A percentile compares a stretch with the other conserved stretches of the same genome.
phyloP scores from a whole-genome alignment of 306 rosid genomes.

The Pterocarpus santalinus region DNA sequence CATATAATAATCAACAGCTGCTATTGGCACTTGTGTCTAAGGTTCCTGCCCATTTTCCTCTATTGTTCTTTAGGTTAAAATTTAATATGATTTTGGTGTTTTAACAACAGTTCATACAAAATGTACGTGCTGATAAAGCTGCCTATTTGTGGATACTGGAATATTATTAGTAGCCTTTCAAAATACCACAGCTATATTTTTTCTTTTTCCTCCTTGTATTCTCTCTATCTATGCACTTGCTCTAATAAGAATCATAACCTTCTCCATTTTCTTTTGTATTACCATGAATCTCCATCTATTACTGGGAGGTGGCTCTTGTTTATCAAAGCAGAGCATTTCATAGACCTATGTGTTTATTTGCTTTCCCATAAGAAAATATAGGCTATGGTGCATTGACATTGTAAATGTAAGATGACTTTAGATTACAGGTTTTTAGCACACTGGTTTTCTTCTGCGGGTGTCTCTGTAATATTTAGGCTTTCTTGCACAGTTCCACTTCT shows the following conservation, averaged over 20 bases:
- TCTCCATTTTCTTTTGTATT: background rate
- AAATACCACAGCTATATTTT: constrained; percentile 37
- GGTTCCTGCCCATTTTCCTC: constrained; percentile 34
- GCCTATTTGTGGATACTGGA: constrained; percentile 61
- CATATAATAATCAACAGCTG: constrained; percentile 42
- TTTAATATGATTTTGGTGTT: constrained; percentile 49
- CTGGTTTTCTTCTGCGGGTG: background rate
- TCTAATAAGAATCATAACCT: background rate
- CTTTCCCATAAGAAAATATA: background rate
- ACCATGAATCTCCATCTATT: background rate
- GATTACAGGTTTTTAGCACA: background rate
- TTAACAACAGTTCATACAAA: constrained; percentile 58
- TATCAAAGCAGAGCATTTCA: constrained; percentile 15
- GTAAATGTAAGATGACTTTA: background rate
- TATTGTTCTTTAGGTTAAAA: constrained; percentile 42
- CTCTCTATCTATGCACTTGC: constrained; percentile 29
- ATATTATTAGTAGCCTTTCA: constrained; percentile 62
- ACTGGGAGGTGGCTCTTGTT: constrained; percentile 5
- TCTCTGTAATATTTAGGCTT: background rate
- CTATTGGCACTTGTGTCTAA: constrained; percentile 37
- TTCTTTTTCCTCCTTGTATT: background rate
- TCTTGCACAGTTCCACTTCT: background rate
- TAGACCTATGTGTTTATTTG: background rate
- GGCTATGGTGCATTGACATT: background rate
- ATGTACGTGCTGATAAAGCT: constrained; percentile 60